Evolutionary conservation across 164 flowering plant species (phyloP), one percentile per base, ranked within the genome.

Genomic region (Houttuynia cordata): DNA sequence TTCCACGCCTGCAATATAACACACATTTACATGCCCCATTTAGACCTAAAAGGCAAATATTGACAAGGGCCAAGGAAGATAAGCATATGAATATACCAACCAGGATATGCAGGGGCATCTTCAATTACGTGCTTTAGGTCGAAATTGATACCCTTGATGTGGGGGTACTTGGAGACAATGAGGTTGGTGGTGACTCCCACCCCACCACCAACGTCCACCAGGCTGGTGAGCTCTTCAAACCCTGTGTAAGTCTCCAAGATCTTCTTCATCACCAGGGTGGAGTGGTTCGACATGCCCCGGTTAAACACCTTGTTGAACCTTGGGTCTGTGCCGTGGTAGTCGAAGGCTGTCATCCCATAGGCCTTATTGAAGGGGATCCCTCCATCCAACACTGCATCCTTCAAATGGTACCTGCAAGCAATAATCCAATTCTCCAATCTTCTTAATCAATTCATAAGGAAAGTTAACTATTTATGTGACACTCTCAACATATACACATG

Each of bases 361-460:
- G 69, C 76, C 66, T 62, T 73, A 60, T 69, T 58, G 53, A 79
- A 75, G 4, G 80, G 75, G 30, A 65, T 64, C 24, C 77, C 80
- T 0, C 83, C 80, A 21, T 76, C 77, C 20, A 76, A 62, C 17
- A 77, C 65, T 5, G 72, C 71, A 37, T 76, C 78, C n/a, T 74
- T 76, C 47, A 79, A 41, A 56, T 74, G 63, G 49, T 57, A 45
- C 80, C 65, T 62, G 56, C 22, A 40, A 40, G n/a, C 6, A 10
- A 1, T 8, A 42, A 42, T 14, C 12, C 12, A 1, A 42, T 42
- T 10, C 12, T 42, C 9, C 17, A 42, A 42, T 3, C 1, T 42
- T 10, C 3, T 45, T 45, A 45, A 1, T 45, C 14, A 45, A 45
- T 10, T 14, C n/a, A n/a, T n/a, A n/a, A n/a, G n/a, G n/a, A n/a